These are phyloP conservation scores for Endocalyx cinctus DNA, from an alignment of 2,329 filamentous ascomycete species.

Conservation along the genomic window DNA sequence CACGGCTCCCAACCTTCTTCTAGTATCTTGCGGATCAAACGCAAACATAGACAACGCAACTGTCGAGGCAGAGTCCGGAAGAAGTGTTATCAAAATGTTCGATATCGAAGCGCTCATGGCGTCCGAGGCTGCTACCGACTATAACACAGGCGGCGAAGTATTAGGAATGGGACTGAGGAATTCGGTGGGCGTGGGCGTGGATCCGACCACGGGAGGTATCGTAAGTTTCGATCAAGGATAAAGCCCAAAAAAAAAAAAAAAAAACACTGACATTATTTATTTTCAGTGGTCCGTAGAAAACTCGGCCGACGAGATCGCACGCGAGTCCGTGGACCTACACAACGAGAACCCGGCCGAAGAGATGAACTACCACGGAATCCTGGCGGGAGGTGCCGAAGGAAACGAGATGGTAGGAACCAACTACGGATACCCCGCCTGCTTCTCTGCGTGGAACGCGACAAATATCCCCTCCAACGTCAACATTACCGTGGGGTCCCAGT, in stretches of 20 bases:
- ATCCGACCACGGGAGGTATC: slow-evolving; percentile 47
- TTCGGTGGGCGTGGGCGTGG: slow-evolving; percentile 65
- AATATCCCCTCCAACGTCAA: slow-evolving; percentile 36
- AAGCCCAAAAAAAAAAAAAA: too few relatives aligned
- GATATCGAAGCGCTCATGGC: slow-evolving; percentile 30
- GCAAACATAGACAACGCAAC: slow-evolving; percentile 58
- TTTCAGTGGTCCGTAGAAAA: slow-evolving; percentile 60
- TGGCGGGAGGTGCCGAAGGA: slow-evolving; percentile 39
- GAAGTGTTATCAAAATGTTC: slow-evolving; percentile 60
- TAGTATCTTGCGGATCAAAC: slow-evolving; percentile 62
- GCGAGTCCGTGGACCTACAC: slow-evolving; percentile 57
- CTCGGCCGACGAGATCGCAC: slow-evolving; percentile 58
- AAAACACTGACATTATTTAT: too few relatives aligned
- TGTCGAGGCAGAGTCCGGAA: slow-evolving; percentile 34
- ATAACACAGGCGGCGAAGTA: slow-evolving; percentile 41
- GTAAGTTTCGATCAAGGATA: too few relatives aligned
- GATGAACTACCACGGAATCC: slow-evolving; percentile 65
- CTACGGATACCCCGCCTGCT: slow-evolving; percentile 69
- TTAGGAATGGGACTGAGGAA: slow-evolving; percentile 70
- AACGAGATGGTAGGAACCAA: slow-evolving; percentile 38
- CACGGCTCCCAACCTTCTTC: slow-evolving; percentile 48
- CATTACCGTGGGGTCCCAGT: slow-evolving; percentile 46
- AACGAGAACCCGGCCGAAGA: slow-evolving; percentile 69
- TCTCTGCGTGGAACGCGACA: slow-evolving; percentile 57
- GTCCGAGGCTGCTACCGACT: slow-evolving; percentile 29